phyloP scores from a whole-genome alignment of 2,329 filamentous ascomycete genomes.

The Kalaharituber pfeilii region DNA sequence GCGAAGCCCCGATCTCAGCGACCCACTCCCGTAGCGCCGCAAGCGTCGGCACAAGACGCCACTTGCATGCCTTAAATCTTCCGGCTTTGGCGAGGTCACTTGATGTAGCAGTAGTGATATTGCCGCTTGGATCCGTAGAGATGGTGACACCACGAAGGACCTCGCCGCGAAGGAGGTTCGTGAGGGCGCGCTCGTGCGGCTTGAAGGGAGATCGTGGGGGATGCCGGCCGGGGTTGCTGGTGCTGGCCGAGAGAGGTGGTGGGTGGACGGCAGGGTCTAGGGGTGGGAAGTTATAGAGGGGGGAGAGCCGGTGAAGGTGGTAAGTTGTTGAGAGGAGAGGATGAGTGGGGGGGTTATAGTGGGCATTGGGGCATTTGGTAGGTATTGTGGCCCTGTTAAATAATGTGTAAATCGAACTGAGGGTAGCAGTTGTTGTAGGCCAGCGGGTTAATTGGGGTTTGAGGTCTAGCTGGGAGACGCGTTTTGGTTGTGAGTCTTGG shows the following conservation, averaged over 20 bases:
- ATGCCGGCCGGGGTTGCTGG: too few relatives aligned
- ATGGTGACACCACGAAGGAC: slow-evolving; percentile 32
- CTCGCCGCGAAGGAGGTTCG: slow-evolving; percentile 34
- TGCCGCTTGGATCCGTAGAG: slow-evolving; percentile 25
- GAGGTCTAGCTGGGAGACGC: too few relatives aligned
- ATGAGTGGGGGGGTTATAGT: too few relatives aligned
- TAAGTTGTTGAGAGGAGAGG: slow-evolving; percentile 38
- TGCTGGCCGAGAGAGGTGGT: not conserved
- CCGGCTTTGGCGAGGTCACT: slow-evolving; percentile 3
- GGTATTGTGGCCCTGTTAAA: too few relatives aligned
- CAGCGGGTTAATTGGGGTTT: too few relatives aligned
- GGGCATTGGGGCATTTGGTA: too few relatives aligned
- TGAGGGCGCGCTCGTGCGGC: slow-evolving; percentile 33
- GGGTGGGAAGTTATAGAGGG: slow-evolving; percentile 32
- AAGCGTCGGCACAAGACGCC: not conserved
- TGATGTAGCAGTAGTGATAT: slow-evolving; percentile 25
- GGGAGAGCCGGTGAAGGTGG: slow-evolving; percentile 37
- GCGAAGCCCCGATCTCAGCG: too few relatives aligned
- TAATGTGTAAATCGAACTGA: too few relatives aligned
- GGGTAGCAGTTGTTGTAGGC: too few relatives aligned
- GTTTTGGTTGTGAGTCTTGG: too few relatives aligned
- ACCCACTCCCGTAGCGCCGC: not conserved
- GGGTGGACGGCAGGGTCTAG: slow-evolving; percentile 25
- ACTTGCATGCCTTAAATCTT: slow-evolving; percentile 3
- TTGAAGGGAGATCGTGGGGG: slow-evolving; percentile 24